These are phyloP conservation scores for Selaginella tamariscina DNA, from an alignment of 75 land plant species.

Conservation along the genomic window DNA sequence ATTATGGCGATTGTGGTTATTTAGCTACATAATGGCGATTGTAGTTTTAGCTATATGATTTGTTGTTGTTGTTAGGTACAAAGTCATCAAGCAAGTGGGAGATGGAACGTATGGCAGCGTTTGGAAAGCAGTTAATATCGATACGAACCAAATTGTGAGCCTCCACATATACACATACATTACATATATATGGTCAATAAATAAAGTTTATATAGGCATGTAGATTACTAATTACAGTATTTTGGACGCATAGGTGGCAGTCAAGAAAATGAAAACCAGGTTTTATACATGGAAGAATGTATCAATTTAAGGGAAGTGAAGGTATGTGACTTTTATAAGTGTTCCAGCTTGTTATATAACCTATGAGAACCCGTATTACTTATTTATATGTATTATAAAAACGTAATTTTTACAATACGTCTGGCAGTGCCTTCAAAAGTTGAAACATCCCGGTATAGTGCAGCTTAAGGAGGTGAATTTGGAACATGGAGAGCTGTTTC, in stretches of 20 bases:
- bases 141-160: constrained; percentile 1
- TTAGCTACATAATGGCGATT: no score
- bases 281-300: background rate
- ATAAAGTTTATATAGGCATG: background rate
- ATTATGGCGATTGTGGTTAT: no score
- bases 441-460: constrained; percentile 72
- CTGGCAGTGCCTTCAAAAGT: constrained; percentile 41
- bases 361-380: no score
- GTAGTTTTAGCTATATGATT: no score
- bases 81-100: constrained; percentile 11
- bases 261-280: constrained; percentile 1
- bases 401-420: background rate
- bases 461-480: constrained; percentile 65
- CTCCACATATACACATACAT: no score
- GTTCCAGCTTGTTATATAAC: no score
- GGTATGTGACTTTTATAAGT: background rate
- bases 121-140: background rate
- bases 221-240: background rate
- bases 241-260: background rate
- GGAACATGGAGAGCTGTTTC: constrained; percentile 54
- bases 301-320: background rate
- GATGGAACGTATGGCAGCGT: constrained; percentile 11
- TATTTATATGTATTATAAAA: background rate
- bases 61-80: no score
- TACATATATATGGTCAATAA: no score